Conservation (phyloP, 257 asterid species). For the Mentha longifolia region DNA sequence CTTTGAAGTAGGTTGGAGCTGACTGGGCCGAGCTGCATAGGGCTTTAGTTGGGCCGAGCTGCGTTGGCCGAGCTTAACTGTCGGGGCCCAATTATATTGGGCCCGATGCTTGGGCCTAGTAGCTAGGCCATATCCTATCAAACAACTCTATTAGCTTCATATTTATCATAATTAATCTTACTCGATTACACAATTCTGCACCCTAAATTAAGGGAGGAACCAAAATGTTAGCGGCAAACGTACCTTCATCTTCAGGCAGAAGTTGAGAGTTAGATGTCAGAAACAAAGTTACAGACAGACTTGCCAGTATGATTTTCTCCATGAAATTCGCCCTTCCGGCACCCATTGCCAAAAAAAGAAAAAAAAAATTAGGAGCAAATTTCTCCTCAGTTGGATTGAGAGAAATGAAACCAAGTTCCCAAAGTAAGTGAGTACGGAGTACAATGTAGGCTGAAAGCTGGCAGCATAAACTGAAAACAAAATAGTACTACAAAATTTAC, state of each 20-base stretch:
- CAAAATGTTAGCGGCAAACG: neutral
- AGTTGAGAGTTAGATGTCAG: slow-evolving; percentile 52
- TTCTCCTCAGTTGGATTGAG: neutral
- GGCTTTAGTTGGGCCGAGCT: no score
- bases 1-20: no score
- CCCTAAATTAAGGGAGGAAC: neutral
- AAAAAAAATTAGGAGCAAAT: neutral
- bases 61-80: no score
- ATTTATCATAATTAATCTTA: neutral
- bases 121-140: no score
- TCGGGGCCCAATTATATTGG: no score
- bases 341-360: slow-evolving; percentile 27
- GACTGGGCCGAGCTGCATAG: no score
- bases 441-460: neutral
- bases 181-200: neutral
- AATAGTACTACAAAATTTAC: slow-evolving; percentile 6
- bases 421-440: neutral
- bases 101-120: no score
- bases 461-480: neutral
- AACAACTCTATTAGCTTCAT: neutral
- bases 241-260: slow-evolving; percentile 60
- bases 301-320: slow-evolving; percentile 23
- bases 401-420: neutral
- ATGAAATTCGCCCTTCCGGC: slow-evolving; percentile 25
- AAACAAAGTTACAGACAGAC: slow-evolving; percentile 34